Conservation (phyloP, 164 flowering plant genomes). For the Akebia trifoliata region DNA sequence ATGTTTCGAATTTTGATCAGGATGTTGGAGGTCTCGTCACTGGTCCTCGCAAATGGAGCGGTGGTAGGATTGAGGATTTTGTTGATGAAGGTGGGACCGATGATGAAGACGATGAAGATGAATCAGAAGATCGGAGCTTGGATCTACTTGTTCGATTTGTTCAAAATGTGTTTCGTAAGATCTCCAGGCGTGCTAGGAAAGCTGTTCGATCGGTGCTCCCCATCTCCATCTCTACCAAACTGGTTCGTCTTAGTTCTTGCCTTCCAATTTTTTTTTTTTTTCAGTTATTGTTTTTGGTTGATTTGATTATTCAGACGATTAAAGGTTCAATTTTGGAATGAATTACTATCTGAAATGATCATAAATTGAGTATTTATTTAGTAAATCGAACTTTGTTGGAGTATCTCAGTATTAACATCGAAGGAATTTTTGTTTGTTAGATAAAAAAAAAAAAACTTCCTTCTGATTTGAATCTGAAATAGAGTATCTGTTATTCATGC, state of each 20-base stretch:
- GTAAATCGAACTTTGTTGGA: too few species aligned
- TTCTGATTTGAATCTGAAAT: too few species aligned
- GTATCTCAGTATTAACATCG: too few species aligned
- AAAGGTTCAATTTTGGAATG: background rate
- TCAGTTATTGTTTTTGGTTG: background rate
- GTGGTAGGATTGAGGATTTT: conserved; percentile 12
- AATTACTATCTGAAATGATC: background rate
- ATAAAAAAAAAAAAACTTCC: too few species aligned
- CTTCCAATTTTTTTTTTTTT: background rate
- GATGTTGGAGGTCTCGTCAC: conserved; percentile 25
- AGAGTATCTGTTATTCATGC: too few species aligned
- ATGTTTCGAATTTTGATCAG: conserved; percentile 26
- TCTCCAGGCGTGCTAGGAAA: conserved; percentile 64
- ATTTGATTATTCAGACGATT: background rate
- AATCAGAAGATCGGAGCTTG: conserved; percentile 74
- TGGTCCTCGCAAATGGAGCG: conserved; percentile 40
- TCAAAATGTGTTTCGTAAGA: conserved; percentile 67
- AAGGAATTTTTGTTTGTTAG: too few species aligned
- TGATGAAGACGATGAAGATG: conserved; percentile 55
- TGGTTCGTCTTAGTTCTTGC: conserved; percentile 33
- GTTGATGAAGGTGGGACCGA: conserved; percentile 33
- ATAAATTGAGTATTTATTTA: too few species aligned
- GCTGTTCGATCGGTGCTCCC: conserved; percentile 86
- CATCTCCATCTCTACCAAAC: conserved; percentile 45
- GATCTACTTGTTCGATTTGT: conserved; percentile 70